Base-by-base conservation (phyloP, 805 yeast species). In the Yamadazyma endophytica region DNA sequence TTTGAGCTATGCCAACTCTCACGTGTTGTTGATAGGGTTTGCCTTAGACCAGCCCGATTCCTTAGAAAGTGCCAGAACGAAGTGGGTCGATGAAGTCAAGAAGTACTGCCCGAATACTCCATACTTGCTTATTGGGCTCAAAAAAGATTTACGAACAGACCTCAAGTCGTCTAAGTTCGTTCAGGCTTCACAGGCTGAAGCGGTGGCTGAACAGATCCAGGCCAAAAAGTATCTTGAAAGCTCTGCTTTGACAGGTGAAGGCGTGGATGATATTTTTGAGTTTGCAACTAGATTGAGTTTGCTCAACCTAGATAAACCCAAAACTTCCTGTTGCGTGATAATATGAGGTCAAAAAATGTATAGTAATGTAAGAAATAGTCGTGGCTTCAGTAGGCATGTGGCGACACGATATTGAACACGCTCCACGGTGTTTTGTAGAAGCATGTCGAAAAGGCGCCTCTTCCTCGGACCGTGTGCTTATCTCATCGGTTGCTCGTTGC, bases 201-300 rank as follows among this genome's bases (percentile, higher is more conserved):
- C 64, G 29, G 82, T 79, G 16, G 95, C 96, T 0, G 70, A 70
- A 33, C 73, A 75, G 33, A 82, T 89, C 23, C 95, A 95, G 4
- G 96, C 96, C 1, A 78, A 82, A 41, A 72, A 67, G 39, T 89
- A 85, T 52, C 59, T 89, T 50, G 96, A 89, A 49, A 86, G 96
- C 51, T 83, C 95, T 28, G 87, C 97, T 1, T 63, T 89, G 43
- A 85, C 95, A 2, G 97, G 97, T 4, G 95, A 86, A 52, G 95
- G 95, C 9, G 97, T 89, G 14, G 96, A 88, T 56, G 94, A 85
- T 50, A 89, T 89, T 2, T 88, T 89, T 54, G 97, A 89, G 58
- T 76, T 77, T 30, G 96, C 97, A 11, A 85, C 95, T 1, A 69
- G 97, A 44, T 79, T 89, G 3, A 81, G 92, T 50, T 60, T 87